phyloP scores from a whole-genome alignment of 139 green algal species.

The Gonium pectorale region DNA sequence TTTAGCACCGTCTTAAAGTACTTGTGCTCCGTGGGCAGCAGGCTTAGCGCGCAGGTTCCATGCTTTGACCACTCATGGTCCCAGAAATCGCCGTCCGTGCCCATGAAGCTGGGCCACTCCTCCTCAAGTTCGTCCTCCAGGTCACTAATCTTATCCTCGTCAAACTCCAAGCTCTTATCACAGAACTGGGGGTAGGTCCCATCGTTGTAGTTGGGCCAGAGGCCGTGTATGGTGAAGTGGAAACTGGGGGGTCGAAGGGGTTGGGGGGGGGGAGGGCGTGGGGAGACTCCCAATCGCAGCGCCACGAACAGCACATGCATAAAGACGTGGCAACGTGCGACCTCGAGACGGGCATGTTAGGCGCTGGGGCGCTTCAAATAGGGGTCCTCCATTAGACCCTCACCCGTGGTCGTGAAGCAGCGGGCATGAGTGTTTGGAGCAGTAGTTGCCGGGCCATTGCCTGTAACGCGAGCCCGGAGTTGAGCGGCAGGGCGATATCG shows the following conservation, averaged over 20 bases:
- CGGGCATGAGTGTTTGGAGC: constrained; percentile 3
- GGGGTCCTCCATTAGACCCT: neutral
- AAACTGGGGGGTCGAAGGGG: constrained; percentile 47
- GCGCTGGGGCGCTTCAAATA: too few species aligned
- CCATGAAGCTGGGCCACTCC: constrained; percentile 52
- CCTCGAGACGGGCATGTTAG: too few species aligned
- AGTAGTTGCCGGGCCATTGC: constrained; percentile 41
- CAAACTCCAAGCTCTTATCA: constrained; percentile 43
- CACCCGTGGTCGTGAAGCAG: neutral
- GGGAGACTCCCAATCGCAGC: too few species aligned
- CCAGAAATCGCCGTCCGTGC: constrained; percentile 60
- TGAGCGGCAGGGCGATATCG: too few species aligned
- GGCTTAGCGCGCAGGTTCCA: constrained; percentile 67
- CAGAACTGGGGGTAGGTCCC: constrained; percentile 75
- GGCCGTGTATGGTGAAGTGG: constrained; percentile 81
- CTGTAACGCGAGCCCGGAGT: too few species aligned
- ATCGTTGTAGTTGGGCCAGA: constrained; percentile 80
- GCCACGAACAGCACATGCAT: too few species aligned
- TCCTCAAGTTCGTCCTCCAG: constrained; percentile 45
- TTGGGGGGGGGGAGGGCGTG: too few species aligned
- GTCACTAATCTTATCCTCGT: constrained; percentile 37
- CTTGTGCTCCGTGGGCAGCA: constrained; percentile 57
- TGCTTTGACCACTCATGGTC: constrained; percentile 76
- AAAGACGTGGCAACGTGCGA: too few species aligned
- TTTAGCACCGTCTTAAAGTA: constrained; percentile 69